Base-by-base conservation (phyloP, 768 basidiomycete species). In the Postia placenta region DNA sequence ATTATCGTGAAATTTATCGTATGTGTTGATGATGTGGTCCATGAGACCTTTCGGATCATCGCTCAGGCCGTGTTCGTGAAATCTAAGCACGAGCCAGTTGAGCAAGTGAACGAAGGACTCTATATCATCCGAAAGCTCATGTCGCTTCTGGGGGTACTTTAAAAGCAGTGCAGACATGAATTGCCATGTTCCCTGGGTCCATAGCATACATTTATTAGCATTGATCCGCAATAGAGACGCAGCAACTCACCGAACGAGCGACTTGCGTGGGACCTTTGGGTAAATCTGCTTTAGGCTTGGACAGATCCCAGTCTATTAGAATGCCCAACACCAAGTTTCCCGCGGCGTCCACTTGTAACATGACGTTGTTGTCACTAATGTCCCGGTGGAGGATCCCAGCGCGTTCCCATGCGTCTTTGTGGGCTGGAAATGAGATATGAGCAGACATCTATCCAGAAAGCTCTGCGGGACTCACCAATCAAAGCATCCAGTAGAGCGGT, bases 141-240 rank as follows among this genome's bases (percentile, higher is more conserved):
- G 25, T 2, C 42, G 44, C 27, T 47, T 47, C 37, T 36, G 20
- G 2, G 53, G 55, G 15, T 54, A 35, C 14, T 43, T 11, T 0
- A 56, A 49, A 2, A 43, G 45, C 3, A 22, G 28, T 1, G 50
- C 45, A 3, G 60, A 56, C 50, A 54, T 52, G 51, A 50, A 61
- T 20, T 50, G 51, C 56, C 50, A 54, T 0, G 59, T 58, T 15
- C 59, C 59, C 59, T 60, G 23, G 6, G 7, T n/a, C 12, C 7
- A 19, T 9, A 35, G 33, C 9, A 9, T n/a, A n/a, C n/a, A n/a
- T n/a, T n/a, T n/a, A n/a, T 35, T n/a, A 9, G 11, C 9, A n/a
- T 9, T 9, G 11, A 35, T n/a, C 9, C 9, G 11, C 9, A 9
- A 35, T n/a, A 9, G 33, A 35, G 33, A 17, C 39, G 9, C 11